Percentiles rank a stretch among this genome's conserved stretches.
phyloP scores from a whole-genome alignment of 2,329 filamentous ascomycete species.

The Coniochaeta ligniaria region DNA sequence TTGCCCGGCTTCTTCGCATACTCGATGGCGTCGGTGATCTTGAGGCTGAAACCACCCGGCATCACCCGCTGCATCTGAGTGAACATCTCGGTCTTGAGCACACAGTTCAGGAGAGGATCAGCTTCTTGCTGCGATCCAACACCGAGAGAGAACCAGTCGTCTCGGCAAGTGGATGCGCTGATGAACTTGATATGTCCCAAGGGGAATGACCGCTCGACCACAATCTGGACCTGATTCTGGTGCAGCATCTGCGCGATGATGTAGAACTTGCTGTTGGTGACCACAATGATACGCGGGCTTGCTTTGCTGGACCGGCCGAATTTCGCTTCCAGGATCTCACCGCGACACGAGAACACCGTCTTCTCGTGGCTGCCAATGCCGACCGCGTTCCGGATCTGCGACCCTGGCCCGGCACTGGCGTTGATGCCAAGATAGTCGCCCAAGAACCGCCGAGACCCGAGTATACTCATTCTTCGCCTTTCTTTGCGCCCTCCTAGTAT shows the following conservation, averaged over 20 bases:
- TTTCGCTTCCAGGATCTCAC: conserved; percentile 85
- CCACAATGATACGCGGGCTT: conserved; percentile 73
- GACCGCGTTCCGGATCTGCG: conserved; percentile 70
- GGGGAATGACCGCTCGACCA: conserved; percentile 73
- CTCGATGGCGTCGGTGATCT: conserved; percentile 77
- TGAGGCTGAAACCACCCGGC: conserved; percentile 72
- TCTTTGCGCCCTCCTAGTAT: conserved; percentile 83
- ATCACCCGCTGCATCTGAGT: conserved; percentile 80
- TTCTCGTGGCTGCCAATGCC: conserved; percentile 66
- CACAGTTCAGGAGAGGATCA: conserved; percentile 86
- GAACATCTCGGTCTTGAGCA: conserved; percentile 96
- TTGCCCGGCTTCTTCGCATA: conserved; percentile 99
- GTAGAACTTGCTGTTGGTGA: conserved; percentile 84
- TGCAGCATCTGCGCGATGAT: conserved; percentile 78
- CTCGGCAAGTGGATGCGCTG: conserved; percentile 70
- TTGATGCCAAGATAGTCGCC: conserved; percentile 92
- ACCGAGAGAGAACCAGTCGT: conserved; percentile 95
- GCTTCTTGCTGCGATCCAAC: conserved; percentile 85
- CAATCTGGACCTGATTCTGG: conserved; percentile 75
- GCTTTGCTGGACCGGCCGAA: conserved; percentile 95
- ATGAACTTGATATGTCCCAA: conserved; percentile 86
- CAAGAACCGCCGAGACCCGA: conserved; percentile 86
- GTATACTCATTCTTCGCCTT: conserved; percentile 78
- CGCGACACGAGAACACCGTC: conserved; percentile 82
- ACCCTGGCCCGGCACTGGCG: conserved; percentile 70